phyloP scores from a whole-genome alignment of 192 early-diverging fungal genomes.

The Spinellus fusiger region DNA sequence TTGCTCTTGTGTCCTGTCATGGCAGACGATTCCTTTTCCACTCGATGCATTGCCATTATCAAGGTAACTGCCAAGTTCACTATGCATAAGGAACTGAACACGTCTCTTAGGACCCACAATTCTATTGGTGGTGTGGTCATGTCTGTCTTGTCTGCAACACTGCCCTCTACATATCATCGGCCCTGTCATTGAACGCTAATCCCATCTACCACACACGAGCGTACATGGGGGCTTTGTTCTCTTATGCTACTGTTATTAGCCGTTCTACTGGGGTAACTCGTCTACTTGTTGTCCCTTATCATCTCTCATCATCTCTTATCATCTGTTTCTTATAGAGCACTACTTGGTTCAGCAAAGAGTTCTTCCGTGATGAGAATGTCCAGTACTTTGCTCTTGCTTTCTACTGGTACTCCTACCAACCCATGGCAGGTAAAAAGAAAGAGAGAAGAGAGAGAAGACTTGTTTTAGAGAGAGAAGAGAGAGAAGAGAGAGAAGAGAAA shows the following conservation, averaged over 20 bases:
- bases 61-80: neutral
- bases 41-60: neutral
- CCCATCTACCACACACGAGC: constrained; percentile 50
- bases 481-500: neutral
- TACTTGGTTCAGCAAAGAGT: neutral
- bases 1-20: too few relatives aligned
- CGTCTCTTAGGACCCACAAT: constrained; percentile 38
- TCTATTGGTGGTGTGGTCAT: constrained; percentile 49
- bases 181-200: constrained; percentile 31
- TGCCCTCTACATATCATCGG: constrained; percentile 34
- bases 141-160: constrained; percentile 30
- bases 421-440: constrained; percentile 50
- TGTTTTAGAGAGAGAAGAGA: neutral
- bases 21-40: too few relatives aligned
- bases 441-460: neutral
- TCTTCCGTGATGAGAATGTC: constrained; percentile 69
- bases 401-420: constrained; percentile 60
- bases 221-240: constrained; percentile 59
- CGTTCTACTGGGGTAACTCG: constrained; percentile 62
- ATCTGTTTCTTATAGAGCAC: neutral
- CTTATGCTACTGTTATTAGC: constrained; percentile 70
- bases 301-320: neutral
- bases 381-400: constrained; percentile 68
- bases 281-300: neutral
- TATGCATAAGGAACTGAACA: neutral